Conservation (phyloP, 768 basidiomycete genomes). For the Russula abietina region DNA sequence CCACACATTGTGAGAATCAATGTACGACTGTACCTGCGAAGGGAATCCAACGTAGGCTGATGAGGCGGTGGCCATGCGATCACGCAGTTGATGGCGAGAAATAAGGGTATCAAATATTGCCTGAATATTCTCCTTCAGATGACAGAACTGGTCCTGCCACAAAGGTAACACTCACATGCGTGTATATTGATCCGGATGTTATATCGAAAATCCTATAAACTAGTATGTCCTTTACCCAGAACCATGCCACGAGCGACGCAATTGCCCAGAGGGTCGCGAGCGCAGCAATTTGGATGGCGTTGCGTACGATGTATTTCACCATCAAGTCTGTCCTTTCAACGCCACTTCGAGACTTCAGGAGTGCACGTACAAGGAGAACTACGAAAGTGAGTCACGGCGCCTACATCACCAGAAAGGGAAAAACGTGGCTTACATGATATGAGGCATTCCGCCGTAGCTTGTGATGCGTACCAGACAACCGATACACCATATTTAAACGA, state of each 20-base stretch:
- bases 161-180: not conserved
- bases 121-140: not conserved
- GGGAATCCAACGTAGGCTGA: not conserved
- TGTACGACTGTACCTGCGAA: too few relatives aligned
- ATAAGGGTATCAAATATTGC: not conserved
- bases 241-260: not conserved
- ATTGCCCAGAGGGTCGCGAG: constrained; percentile 1
- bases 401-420: not conserved
- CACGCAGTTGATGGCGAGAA: not conserved
- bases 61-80: not conserved
- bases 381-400: not conserved
- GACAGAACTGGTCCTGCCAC: too few relatives aligned
- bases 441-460: not conserved
- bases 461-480: not conserved
- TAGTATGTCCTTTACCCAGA: not conserved
- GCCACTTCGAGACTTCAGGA: constrained; percentile 4
- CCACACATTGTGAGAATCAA: too few relatives aligned
- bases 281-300: constrained; percentile 2
- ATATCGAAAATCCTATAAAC: constrained; percentile 1
- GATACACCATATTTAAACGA: not conserved
- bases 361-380: not conserved
- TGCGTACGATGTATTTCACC: not conserved
- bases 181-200: constrained; percentile 3
- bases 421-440: not conserved
- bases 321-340: not conserved